phyloP scores from a whole-genome alignment of 306 rosid species.

The Acacia acuminata region DNA sequence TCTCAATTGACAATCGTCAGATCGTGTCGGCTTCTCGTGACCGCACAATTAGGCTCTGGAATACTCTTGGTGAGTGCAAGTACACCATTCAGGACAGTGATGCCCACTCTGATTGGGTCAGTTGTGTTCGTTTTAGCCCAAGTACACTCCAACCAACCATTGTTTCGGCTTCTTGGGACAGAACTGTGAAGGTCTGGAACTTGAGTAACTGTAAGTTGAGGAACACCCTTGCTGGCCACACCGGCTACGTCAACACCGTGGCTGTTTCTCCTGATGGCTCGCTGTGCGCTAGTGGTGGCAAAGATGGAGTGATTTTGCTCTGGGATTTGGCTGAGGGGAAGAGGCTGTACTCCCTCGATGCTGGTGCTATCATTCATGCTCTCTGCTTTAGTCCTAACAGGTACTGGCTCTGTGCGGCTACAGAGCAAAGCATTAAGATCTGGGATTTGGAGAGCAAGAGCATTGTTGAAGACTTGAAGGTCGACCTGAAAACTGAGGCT shows the following conservation, averaged over 20 bases:
- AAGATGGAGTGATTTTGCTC: slow-evolving; percentile 72
- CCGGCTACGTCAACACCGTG: slow-evolving; percentile 72
- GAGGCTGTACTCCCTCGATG: slow-evolving; percentile 67
- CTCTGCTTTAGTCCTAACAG: slow-evolving; percentile 81
- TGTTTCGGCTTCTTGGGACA: slow-evolving; percentile 80
- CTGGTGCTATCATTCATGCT: slow-evolving; percentile 62
- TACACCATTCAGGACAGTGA: slow-evolving; percentile 83
- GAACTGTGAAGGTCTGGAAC: slow-evolving; percentile 78
- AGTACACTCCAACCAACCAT: slow-evolving; percentile 70
- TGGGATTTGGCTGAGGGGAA: slow-evolving; percentile 89
- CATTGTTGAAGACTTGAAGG: slow-evolving; percentile 77
- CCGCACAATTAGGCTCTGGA: slow-evolving; percentile 96
- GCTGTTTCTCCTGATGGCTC: slow-evolving; percentile 85
- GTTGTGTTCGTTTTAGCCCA: slow-evolving; percentile 88
- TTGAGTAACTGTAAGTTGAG: slow-evolving; percentile 69
- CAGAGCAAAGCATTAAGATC: slow-evolving; percentile 79
- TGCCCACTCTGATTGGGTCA: slow-evolving; percentile 86
- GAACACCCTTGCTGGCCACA: slow-evolving; percentile 60
- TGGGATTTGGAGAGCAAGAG: slow-evolving; percentile 89
- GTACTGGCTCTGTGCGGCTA: slow-evolving; percentile 88
- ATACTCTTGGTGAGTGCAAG: slow-evolving; percentile 96
- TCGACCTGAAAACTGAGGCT: slow-evolving; percentile 70
- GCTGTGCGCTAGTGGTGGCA: slow-evolving; percentile 79
- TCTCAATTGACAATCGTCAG: slow-evolving; percentile 97
- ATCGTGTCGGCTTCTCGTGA: slow-evolving; percentile 97